Base-by-base conservation (phyloP, 2,329 filamentous ascomycete species). In the Ramichloridium luteum region DNA sequence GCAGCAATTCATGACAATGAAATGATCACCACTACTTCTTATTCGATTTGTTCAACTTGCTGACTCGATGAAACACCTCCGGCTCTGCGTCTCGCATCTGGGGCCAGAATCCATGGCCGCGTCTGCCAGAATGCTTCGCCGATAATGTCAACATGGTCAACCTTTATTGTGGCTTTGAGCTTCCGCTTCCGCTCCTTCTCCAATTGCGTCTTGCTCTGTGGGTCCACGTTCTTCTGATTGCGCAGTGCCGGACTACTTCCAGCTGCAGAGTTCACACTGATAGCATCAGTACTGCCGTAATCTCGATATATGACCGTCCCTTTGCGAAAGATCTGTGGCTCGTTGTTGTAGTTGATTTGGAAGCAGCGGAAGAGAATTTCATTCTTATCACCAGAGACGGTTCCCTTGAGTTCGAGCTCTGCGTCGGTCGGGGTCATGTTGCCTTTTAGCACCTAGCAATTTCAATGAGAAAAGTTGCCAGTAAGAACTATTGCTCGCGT, bases 341-440 rank as follows among this genome's bases (percentile, higher is more conserved):
- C 90, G 45, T 93, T 90, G 58, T 98, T 98, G 61, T 98, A 98
- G 59, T 98, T 98, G 53, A 96, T 86, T 3, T 77, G 73, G 56
- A 93, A 96, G 15, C 70, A 70, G 2, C 77, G 80, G 56, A 90
- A 98, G 10, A 98, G 62, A 13, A 98, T 92, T 62, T 98, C 90
- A 51, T 98, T 90, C 62, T 98, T 98, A 49, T 96, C 85, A 3
- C 74, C 67, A 3, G 86, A 73, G 1, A 92, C 59, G 0, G 85
- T 92, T 3, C 88, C 86, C 46, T 81, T 77, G 27, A 98, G 68
- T 37, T 73, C 71, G 49, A 79, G 71, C 54, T 96, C 88, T 0
- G 90, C 90, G 36, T 83, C 79, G 30, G 76, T 78, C 16, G 74
- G 71, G 31, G 72, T 76, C 62, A 90, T 70, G 0, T 78, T 2